phyloP scores from a whole-genome alignment of 345 rosid genomes.

The Hibiscus mutabilis region DNA sequence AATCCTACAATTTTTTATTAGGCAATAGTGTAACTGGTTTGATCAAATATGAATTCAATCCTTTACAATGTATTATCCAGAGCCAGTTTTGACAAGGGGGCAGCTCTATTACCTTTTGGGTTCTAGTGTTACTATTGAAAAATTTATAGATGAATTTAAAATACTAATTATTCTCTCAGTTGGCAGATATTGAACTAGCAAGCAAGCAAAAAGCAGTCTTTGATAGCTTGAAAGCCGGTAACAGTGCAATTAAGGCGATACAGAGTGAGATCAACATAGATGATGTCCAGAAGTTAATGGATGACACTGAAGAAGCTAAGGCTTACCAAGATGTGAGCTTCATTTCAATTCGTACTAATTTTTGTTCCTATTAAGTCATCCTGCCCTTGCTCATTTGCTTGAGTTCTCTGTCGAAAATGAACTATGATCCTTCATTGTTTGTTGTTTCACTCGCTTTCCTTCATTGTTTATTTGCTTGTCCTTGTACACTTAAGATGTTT shows the following conservation, averaged over 20 bases:
- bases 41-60: not conserved
- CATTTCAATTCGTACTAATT: not conserved
- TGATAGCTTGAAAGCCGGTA: slow-evolving; percentile 85
- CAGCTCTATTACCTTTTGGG: no score
- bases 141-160: not conserved
- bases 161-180: slow-evolving; percentile 30
- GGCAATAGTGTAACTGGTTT: not conserved
- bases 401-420: not conserved
- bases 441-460: not conserved
- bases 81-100: no score
- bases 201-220: slow-evolving; percentile 96
- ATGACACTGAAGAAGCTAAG: slow-evolving; percentile 85
- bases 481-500: not conserved
- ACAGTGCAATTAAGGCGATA: slow-evolving; percentile 70
- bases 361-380: not conserved
- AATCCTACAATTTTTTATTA: not conserved
- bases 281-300: slow-evolving; percentile 95
- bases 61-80: not conserved
- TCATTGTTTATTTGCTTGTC: not conserved
- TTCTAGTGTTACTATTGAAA: not conserved
- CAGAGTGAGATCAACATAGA: slow-evolving; percentile 84
- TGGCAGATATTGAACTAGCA: slow-evolving; percentile 87
- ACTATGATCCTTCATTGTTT: not conserved
- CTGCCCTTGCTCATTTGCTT: slow-evolving; percentile 1
- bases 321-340: slow-evolving; percentile 91